Evolutionary conservation across 345 rosid species (phyloP), one percentile per base, ranked within the genome.

Genomic region (Moricandia moricandioides): DNA sequence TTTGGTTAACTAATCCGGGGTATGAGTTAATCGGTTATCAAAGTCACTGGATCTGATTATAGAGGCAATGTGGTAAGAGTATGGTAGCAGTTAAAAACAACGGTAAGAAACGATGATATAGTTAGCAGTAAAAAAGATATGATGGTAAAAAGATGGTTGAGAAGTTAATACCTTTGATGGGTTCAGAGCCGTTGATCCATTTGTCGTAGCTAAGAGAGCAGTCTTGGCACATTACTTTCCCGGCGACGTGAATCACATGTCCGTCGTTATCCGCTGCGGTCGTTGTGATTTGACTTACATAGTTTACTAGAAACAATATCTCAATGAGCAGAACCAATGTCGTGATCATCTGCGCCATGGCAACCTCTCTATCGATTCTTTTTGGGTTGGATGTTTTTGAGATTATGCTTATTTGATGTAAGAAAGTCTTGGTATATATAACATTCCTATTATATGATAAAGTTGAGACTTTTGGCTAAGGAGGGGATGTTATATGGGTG

Each of bases 211-310:
- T 78, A 60, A 87, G 83, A 78, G 84, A 63, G 82, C 98, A 93
- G 71, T 90, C 97, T 68, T 90, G 98, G 77, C 95, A 93, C 78
- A 86, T 29, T 0, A 90, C 89, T 78, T 84, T 83, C 0, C 98
- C 98, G 14, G 81, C 69, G 14, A 90, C 86, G 54, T 90, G 89
- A 33, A 89, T 80, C 76, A 83, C 75, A 51, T 73, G 77, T 43
- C 18, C 67, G 3, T 33, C 67, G 29, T 62, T 17, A 26, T 56
- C 49, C 13, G 82, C 75, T 37, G 14, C 45, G 3, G 63, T 49
- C 31, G 9, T 35, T 55, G 69, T 4, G 21, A 72, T 43, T 24
- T 68, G 69, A 66, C 52, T 37, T 62, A 70, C 56, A 58, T 4
- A 71, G 12, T 52, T 66, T 37, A 73, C 59, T 12, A 79, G 54